phyloP scores from a whole-genome alignment of 2,329 filamentous ascomycete genomes.

The Tolypocladium capitatum region DNA sequence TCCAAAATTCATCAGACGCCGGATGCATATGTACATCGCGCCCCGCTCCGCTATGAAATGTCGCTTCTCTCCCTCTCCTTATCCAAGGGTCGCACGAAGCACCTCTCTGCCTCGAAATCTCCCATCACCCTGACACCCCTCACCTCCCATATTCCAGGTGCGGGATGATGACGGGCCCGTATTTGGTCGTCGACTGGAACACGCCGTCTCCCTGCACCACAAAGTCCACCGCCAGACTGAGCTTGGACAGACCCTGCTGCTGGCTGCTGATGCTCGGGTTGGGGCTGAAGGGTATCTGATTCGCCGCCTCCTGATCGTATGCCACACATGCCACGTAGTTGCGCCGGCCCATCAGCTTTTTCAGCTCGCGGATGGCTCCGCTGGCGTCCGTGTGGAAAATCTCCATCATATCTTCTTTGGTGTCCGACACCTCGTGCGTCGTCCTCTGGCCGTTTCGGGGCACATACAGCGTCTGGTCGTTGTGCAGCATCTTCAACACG shows the following conservation, averaged over 20 bases:
- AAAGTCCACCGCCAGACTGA: conserved; percentile 90
- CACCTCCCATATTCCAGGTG: conserved; percentile 58
- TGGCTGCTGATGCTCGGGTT: conserved; percentile 21
- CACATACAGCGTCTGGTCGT: conserved; percentile 82
- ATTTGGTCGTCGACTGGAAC: conserved; percentile 78
- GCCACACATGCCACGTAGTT: conserved; percentile 93
- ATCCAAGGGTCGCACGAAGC: not conserved
- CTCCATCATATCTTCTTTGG: conserved; percentile 99
- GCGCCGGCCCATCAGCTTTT: conserved; percentile 81
- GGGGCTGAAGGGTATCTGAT: conserved; percentile 23
- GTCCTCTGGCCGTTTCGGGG: conserved; percentile 74
- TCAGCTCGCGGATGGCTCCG: conserved; percentile 68
- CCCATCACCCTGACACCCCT: not conserved
- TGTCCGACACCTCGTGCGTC: conserved; percentile 66
- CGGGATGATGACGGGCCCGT: conserved; percentile 90
- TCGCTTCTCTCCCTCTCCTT: not conserved
- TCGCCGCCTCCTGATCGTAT: conserved; percentile 73
- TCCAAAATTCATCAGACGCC: not conserved
- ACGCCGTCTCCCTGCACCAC: conserved; percentile 87
- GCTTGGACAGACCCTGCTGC: conserved; percentile 40
- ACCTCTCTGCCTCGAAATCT: not conserved
- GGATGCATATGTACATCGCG: not conserved
- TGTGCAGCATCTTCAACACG: conserved; percentile 89
- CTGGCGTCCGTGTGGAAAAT: conserved; percentile 92
- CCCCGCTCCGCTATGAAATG: not conserved